Percentiles rank a stretch among this genome's conserved stretches.
Conservation (phyloP, 768 basidiomycete species). For the Lactarius sanguifluus region DNA sequence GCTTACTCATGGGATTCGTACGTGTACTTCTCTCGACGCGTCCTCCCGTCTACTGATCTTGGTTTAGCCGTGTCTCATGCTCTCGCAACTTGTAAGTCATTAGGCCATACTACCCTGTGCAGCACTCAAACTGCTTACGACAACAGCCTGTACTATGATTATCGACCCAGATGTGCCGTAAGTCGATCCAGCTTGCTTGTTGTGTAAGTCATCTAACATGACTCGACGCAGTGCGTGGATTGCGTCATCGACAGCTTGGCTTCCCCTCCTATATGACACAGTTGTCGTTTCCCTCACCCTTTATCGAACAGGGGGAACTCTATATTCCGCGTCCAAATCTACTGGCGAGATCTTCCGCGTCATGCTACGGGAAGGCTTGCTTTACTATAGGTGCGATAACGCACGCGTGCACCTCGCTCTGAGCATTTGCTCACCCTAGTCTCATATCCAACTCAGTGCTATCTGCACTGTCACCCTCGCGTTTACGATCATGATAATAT, state of each 20-base stretch:
- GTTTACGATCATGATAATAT: conserved; percentile 41
- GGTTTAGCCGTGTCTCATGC: conserved; percentile 16
- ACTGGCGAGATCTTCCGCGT: conserved; percentile 14
- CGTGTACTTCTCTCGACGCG: conserved; percentile 28
- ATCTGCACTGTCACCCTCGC: conserved; percentile 42
- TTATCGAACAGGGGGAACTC: conserved; percentile 32
- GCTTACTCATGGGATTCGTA: conserved; percentile 51
- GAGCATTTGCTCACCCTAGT: background rate
- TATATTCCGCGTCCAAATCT: background rate
- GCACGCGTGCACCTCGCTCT: background rate
- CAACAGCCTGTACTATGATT: conserved; percentile 44
- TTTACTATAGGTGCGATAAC: conserved; percentile 21
- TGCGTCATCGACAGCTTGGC: conserved; percentile 42
- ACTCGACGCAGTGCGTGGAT: conserved; percentile 27
- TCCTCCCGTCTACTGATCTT: background rate
- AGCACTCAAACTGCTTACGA: background rate
- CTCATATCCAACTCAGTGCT: conserved; percentile 31
- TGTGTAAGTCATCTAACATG: background rate
- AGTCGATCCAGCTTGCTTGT: background rate
- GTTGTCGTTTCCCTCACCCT: conserved; percentile 39
- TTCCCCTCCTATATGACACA: conserved; percentile 44
- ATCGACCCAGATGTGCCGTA: conserved; percentile 34
- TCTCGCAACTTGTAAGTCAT: conserved; percentile 16
- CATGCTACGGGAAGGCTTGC: conserved; percentile 20
- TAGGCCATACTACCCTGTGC: background rate